Evolutionary conservation across 768 basidiomycete species (phyloP), one percentile per base, ranked within the genome.

Genomic region (Russula griseocarnosa): DNA sequence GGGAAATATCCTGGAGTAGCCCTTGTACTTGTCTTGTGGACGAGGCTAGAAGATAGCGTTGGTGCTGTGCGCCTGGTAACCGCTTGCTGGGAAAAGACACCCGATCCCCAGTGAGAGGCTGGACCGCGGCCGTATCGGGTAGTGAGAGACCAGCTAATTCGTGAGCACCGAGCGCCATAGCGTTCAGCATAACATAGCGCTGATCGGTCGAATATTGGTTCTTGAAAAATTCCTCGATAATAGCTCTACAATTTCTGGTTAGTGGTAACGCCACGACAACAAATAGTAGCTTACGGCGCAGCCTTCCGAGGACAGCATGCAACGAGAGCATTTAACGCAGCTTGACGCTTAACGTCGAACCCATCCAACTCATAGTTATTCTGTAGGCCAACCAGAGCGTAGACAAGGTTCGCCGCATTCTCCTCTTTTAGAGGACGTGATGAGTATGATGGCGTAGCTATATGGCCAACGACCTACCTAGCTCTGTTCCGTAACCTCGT

Each of bases 151-250:
- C 78, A 0, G 87, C 90, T 7, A 97, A 77, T 72, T 98, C 95
- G 62, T 92, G 80, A 8, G 92, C 91, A 7, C 92, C 92, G 38
- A 94, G 74, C 0, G 91, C 92, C 13, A 99, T 77, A 1, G 93
- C 88, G 65, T 90, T 94, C 24, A 98, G 80, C 68, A 94, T 92
- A 11, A 85, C 83, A 65, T 84, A 90, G 9, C 95, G 87, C 69
- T 98, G 94, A 34, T 86, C 82, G 20, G 84, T 82, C 0, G 97
- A 95, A 74, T 96, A 97, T 67, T 96, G 92, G 54, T 89, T 90
- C 69, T 87, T 87, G 78, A 98, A 99, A 74, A 94, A 95, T 71
- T 97, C 92, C 72, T 96, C 93, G 58, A 92, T 86, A 11, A 98
- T 78, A 38, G 84, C 81, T 3, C 95, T 97, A 71, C 13, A 11